Conservation (phyloP, 345 rosid genomes). For the Syzygium aromaticum region DNA sequence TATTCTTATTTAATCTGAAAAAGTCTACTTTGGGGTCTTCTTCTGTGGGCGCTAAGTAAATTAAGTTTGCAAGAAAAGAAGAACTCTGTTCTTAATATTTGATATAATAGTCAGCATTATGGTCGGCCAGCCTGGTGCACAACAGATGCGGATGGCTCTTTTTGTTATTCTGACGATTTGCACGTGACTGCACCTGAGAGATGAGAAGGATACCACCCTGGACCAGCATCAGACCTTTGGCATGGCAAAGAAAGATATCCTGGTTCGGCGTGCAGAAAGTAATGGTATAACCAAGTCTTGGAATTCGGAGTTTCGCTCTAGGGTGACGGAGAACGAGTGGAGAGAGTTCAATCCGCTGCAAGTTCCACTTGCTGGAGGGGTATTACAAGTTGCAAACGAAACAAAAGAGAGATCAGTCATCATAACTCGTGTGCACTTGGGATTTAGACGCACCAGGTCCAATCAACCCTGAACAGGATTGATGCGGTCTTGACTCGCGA, state of each 20-base stretch:
- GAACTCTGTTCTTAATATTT: neutral
- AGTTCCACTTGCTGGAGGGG: neutral
- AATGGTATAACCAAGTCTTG: neutral
- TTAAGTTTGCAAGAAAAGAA: neutral
- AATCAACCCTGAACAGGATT: neutral
- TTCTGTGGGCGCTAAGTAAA: neutral
- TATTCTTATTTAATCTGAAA: neutral
- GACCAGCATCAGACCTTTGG: neutral
- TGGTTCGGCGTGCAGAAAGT: neutral
- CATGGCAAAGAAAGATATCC: neutral
- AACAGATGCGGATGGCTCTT: neutral
- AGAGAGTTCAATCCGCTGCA: neutral
- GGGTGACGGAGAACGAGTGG: neutral
- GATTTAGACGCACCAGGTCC: neutral
- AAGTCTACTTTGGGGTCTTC: neutral
- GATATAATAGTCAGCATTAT: neutral
- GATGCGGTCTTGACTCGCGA: neutral
- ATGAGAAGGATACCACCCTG: neutral
- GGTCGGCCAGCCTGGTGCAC: neutral
- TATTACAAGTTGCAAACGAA: neutral
- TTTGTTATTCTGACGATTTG: neutral
- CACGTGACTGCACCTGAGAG: neutral
- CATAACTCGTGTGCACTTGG: neutral
- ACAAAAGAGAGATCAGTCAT: neutral
- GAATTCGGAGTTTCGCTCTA: neutral